phyloP scores from a whole-genome alignment of 2,329 filamentous ascomycete genomes.

The Bipolaris zeicola region DNA sequence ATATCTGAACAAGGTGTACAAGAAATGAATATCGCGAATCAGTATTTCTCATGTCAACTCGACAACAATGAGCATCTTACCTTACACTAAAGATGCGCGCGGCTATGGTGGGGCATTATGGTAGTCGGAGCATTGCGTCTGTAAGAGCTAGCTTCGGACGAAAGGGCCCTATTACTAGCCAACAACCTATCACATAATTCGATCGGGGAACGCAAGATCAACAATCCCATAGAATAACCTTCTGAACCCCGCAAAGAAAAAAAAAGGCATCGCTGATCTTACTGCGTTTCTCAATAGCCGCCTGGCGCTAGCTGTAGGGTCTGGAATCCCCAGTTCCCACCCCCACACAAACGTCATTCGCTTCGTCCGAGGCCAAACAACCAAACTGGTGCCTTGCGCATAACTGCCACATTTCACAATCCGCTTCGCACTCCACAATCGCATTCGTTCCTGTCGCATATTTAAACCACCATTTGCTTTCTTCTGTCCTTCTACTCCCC shows the following conservation, averaged over 20 bases:
- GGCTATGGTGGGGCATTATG: neutral
- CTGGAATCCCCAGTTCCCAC: slow-evolving; percentile 3
- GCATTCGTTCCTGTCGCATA: neutral
- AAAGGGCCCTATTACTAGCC: neutral
- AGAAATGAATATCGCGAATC: too few species aligned
- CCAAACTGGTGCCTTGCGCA: slow-evolving; percentile 6
- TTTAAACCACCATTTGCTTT: neutral
- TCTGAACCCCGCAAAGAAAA: neutral
- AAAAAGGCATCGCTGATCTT: neutral
- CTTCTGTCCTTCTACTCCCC: neutral
- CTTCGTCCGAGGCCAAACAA: slow-evolving; percentile 6
- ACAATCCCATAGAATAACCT: neutral
- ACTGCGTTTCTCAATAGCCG: neutral
- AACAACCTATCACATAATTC: neutral
- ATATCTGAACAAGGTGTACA: too few species aligned
- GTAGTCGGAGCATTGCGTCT: neutral
- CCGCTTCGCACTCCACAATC: neutral
- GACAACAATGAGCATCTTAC: too few species aligned
- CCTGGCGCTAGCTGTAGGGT: slow-evolving; percentile 14
- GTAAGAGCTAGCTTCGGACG: neutral
- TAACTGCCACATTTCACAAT: slow-evolving; percentile 9
- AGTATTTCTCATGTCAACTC: too few species aligned
- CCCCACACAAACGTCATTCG: slow-evolving; percentile 25
- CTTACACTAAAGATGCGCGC: neutral
- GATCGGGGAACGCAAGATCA: neutral